Conservation (phyloP, 2,329 filamentous ascomycete species). For the Ambrosiella xylebori region DNA sequence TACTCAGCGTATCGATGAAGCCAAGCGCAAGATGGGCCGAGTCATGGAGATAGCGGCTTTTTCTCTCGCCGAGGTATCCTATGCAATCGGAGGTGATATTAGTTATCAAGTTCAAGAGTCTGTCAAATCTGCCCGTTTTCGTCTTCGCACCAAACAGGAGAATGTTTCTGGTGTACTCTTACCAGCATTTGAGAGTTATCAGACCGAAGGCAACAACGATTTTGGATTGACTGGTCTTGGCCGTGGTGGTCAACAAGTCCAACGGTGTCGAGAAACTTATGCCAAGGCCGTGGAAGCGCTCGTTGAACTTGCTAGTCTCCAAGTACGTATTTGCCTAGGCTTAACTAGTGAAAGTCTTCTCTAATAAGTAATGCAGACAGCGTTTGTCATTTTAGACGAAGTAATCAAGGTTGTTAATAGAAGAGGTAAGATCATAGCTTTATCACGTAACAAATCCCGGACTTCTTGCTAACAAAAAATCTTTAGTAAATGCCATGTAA, state of each 20-base stretch:
- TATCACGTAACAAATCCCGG: not conserved
- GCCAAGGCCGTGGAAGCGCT: slow-evolving; percentile 87
- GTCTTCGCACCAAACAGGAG: slow-evolving; percentile 87
- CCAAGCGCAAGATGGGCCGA: slow-evolving; percentile 96
- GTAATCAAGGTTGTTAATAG: slow-evolving; percentile 99
- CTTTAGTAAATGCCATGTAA: slow-evolving; percentile 76
- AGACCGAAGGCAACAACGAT: slow-evolving; percentile 78
- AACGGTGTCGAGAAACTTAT: slow-evolving; percentile 89
- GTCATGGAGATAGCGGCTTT: slow-evolving; percentile 99
- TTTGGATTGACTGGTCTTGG: slow-evolving; percentile 91
- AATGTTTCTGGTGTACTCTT: slow-evolving; percentile 95
- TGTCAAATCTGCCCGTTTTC: slow-evolving; percentile 79
- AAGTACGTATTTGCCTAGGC: slow-evolving; percentile 28
- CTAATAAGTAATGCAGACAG: slow-evolving; percentile 41
- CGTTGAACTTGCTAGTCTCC: slow-evolving; percentile 83
- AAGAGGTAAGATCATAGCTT: slow-evolving; percentile 45
- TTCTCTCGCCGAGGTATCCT: slow-evolving; percentile 91
- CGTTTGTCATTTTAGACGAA: slow-evolving; percentile 94
- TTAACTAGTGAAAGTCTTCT: not conserved
- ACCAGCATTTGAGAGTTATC: slow-evolving; percentile 82
- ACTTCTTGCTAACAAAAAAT: slow-evolving; percentile 14
- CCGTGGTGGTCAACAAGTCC: slow-evolving; percentile 93
- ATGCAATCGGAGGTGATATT: slow-evolving; percentile 89
- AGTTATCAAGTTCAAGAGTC: slow-evolving; percentile 96
- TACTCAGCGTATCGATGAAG: slow-evolving; percentile 90